These are phyloP conservation scores for Myxozyma kluyveri DNA, from an alignment of 805 yeast species.

Conservation along the genomic window DNA sequence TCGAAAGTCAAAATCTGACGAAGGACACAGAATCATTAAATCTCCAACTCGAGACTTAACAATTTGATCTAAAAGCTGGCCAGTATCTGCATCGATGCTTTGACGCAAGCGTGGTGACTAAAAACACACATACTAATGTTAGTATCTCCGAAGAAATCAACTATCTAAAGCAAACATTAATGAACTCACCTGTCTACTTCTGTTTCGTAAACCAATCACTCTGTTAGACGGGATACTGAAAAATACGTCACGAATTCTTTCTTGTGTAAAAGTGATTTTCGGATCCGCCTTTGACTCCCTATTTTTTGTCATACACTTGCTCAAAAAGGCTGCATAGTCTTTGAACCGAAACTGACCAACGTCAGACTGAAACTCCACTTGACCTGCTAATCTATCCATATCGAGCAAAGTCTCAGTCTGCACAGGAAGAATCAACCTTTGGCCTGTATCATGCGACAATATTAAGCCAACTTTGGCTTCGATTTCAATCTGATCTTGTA, in stretches of 20 bases:
- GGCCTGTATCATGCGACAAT: conserved; percentile 11
- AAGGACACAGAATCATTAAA: conserved; percentile 26
- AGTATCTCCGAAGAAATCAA: background rate
- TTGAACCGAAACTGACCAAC: conserved; percentile 21
- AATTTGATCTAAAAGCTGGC: conserved; percentile 9
- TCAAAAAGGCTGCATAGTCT: conserved; percentile 18
- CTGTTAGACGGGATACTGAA: conserved; percentile 1
- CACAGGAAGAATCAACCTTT: conserved; percentile 23
- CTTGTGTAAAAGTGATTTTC: conserved; percentile 4
- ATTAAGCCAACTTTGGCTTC: conserved; percentile 29
- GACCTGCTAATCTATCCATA: conserved; percentile 25
- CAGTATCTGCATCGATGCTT: conserved; percentile 14
- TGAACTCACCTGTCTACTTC: background rate
- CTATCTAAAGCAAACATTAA: background rate
- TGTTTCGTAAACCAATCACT: background rate
- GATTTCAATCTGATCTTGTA: conserved; percentile 36
- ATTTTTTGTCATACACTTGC: conserved; percentile 5
- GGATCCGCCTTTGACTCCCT: conserved; percentile 8
- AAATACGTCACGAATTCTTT: conserved; percentile 5
- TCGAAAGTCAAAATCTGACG: conserved; percentile 25
- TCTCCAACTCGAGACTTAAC: conserved; percentile 21
- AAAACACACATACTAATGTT: background rate
- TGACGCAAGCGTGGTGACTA: conserved; percentile 10
- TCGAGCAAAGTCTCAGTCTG: conserved; percentile 27
- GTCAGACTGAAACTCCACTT: conserved; percentile 20